Evolutionary conservation across 2,329 filamentous ascomycete species (phyloP).

Genomic region (Fusarium nisikadoi): DNA sequence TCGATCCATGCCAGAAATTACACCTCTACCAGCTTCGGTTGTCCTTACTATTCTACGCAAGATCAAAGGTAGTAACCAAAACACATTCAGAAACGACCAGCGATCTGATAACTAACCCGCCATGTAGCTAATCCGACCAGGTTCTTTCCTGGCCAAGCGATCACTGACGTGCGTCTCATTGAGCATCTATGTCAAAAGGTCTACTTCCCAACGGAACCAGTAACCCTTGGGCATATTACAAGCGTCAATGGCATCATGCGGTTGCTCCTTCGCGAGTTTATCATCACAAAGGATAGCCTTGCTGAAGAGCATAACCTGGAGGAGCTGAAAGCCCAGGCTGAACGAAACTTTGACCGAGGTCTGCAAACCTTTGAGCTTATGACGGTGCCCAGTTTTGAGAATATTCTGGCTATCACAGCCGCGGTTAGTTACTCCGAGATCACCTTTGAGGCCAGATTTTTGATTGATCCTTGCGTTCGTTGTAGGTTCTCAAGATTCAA

Average conservation of each 20-base stretch:
- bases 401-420: constrained; percentile 20
- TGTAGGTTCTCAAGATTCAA: constrained; percentile 24
- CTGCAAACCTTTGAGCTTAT: constrained; percentile 32
- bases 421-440: not conserved
- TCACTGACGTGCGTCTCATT: constrained; percentile 17
- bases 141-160: constrained; percentile 22
- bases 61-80: constrained; percentile 6
- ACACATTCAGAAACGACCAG: rapidly evolving
- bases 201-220: constrained; percentile 34
- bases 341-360: constrained; percentile 26
- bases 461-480: not conserved
- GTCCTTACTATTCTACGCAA: constrained; percentile 19
- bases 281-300: constrained; percentile 15
- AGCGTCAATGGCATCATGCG: constrained; percentile 29
- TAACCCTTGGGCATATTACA: constrained; percentile 23
- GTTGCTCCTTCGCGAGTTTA: constrained; percentile 16
- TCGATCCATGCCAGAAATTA: constrained; percentile 3
- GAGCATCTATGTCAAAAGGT: constrained; percentile 31
- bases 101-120: not conserved
- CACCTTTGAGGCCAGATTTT: rapidly evolving
- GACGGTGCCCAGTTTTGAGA: constrained; percentile 33
- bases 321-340: constrained; percentile 8
- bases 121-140: not conserved
- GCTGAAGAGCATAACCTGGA: constrained; percentile 19
- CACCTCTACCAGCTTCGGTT: constrained; percentile 7